Conservation (phyloP, 768 basidiomycete genomes). For the Rhizopogon roseolus region DNA sequence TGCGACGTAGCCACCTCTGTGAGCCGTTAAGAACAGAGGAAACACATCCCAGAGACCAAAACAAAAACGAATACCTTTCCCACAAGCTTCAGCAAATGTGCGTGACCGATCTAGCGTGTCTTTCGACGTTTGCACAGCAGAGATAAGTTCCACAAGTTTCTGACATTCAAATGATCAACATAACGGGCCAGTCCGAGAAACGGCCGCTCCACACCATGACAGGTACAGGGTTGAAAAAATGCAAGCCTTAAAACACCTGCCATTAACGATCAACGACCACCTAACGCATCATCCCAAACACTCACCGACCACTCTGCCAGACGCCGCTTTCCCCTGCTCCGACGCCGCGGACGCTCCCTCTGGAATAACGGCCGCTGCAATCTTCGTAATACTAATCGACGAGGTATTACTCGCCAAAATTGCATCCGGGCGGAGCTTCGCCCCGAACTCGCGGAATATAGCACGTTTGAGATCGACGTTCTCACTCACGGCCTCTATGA, state of each 20-base stretch:
- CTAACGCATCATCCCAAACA: background rate
- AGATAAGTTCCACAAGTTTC: conserved; percentile 95
- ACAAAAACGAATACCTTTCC: conserved; percentile 62
- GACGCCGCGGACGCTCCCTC: conserved; percentile 53
- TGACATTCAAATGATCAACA: conserved; percentile 17
- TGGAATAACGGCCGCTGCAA: conserved; percentile 75
- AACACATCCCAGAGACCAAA: background rate
- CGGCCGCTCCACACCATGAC: conserved; percentile 65
- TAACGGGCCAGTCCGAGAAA: background rate
- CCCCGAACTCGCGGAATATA: conserved; percentile 70
- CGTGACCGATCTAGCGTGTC: conserved; percentile 73
- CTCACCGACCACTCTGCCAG: conserved; percentile 80
- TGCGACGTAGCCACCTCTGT: conserved; percentile 88
- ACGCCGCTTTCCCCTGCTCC: conserved; percentile 55
- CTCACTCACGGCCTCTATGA: conserved; percentile 93
- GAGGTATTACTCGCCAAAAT: conserved; percentile 93
- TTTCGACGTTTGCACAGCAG: conserved; percentile 84
- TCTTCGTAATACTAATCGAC: conserved; percentile 92
- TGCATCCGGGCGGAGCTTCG: conserved; percentile 61
- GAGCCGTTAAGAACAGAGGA: background rate
- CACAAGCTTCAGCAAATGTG: conserved; percentile 81
- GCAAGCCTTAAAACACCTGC: conserved; percentile 50
- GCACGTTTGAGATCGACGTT: conserved; percentile 69
- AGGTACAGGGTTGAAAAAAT: conserved; percentile 97
- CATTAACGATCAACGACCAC: background rate